Evolutionary conservation across 2,329 filamentous ascomycete genomes (phyloP).

Genomic region (Penicillium sp.): DNA sequence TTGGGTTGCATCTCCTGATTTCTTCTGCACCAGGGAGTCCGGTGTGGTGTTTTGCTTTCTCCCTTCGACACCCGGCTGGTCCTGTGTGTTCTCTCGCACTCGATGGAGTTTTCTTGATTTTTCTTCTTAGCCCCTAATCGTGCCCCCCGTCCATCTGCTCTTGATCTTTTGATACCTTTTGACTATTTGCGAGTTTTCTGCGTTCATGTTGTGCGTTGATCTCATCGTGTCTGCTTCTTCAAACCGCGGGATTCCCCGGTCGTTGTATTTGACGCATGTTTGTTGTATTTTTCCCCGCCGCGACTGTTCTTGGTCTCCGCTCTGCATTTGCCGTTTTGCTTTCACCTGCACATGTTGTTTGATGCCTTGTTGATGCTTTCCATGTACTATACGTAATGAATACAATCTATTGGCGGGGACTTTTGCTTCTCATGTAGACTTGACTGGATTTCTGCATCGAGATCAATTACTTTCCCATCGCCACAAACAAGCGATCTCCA

Average conservation of each 20-base stretch:
- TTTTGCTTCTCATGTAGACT: not conserved
- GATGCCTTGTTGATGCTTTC: constrained; percentile 26
- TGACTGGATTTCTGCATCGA: not conserved
- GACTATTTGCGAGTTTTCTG: constrained; percentile 15
- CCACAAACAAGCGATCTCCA: constrained; percentile 83
- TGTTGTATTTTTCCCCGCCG: constrained; percentile 26
- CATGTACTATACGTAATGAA: constrained; percentile 39
- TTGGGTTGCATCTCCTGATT: constrained; percentile 25
- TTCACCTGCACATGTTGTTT: constrained; percentile 27
- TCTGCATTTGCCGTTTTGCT: constrained; percentile 22
- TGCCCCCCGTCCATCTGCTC: constrained; percentile 28
- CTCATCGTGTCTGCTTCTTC: constrained; percentile 22
- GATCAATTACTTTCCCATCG: constrained; percentile 67
- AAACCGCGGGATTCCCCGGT: constrained; percentile 4
- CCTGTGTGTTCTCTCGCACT: constrained; percentile 44
- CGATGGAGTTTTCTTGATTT: constrained; percentile 35
- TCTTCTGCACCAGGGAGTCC: constrained; percentile 40
- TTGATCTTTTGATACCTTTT: constrained; percentile 34
- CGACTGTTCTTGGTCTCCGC: constrained; percentile 16
- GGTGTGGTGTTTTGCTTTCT: constrained; percentile 41
- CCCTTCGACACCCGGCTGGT: constrained; percentile 43
- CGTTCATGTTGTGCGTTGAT: constrained; percentile 14
- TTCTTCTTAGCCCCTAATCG: constrained; percentile 32
- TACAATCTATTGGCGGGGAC: constrained; percentile 31
- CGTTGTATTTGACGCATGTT: constrained; percentile 25